Percentiles rank a stretch among this genome's conserved stretches.
Conservation (phyloP, 2,329 filamentous ascomycete genomes). For the Fusarium sp. region DNA sequence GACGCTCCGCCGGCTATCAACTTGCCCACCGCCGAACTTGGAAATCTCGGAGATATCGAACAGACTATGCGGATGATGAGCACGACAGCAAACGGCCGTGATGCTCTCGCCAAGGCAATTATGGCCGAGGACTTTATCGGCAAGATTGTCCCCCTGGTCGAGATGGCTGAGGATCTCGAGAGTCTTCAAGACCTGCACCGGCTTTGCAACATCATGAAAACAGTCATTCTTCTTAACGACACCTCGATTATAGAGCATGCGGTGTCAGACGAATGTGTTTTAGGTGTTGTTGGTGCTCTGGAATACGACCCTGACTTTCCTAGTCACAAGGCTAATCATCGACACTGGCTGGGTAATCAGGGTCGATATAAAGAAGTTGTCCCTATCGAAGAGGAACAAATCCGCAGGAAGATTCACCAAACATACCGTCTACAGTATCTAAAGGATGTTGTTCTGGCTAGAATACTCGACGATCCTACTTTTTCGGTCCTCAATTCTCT, state of each 20-base stretch:
- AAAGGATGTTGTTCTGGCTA: constrained; percentile 96
- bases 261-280: constrained; percentile 86
- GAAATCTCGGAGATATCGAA: constrained; percentile 85
- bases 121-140: constrained; percentile 86
- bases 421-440: constrained; percentile 96
- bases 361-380: constrained; percentile 97
- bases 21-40: constrained; percentile 82
- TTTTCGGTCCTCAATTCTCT: constrained; percentile 97
- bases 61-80: constrained; percentile 83
- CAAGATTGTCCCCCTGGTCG: constrained; percentile 86
- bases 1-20: constrained; percentile 77
- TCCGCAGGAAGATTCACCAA: constrained; percentile 92
- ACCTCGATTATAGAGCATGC: constrained; percentile 93
- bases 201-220: constrained; percentile 98
- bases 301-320: constrained; percentile 99
- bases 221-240: constrained; percentile 92
- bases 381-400: constrained; percentile 82
- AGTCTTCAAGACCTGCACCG: constrained; percentile 86
- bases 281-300: constrained; percentile 92
- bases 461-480: constrained; percentile 96
- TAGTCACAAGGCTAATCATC: constrained; percentile 95
- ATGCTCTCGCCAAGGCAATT: constrained; percentile 88
- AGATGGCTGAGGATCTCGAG: constrained; percentile 91
- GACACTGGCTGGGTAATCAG: constrained; percentile 88
- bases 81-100: constrained; percentile 77